phyloP scores from a whole-genome alignment of 2,329 filamentous ascomycete genomes.

The Rutstroemia sp. region DNA sequence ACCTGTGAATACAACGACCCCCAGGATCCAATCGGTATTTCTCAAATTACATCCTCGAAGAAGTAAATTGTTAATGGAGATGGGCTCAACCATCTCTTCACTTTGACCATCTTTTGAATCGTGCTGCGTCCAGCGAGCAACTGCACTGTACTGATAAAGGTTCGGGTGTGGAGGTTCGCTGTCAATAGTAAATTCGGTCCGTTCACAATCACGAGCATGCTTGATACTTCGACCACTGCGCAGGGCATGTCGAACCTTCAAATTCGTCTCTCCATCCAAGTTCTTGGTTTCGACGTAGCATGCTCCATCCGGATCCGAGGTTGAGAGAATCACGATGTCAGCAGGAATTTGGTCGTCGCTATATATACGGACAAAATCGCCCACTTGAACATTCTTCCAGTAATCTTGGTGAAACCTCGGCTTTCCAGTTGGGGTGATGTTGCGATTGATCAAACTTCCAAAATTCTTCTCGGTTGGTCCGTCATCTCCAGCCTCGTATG shows the following conservation, averaged over 20 bases:
- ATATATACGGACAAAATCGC: constrained; percentile 93
- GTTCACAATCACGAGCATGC: constrained; percentile 89
- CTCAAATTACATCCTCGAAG: constrained; percentile 88
- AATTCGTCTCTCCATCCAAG: constrained; percentile 92
- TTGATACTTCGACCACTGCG: constrained; percentile 76
- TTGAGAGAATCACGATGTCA: constrained; percentile 85
- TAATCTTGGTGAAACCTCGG: constrained; percentile 86
- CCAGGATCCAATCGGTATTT: constrained; percentile 94
- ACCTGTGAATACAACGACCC: constrained; percentile 88
- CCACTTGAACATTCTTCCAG: constrained; percentile 94
- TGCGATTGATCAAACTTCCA: constrained; percentile 68
- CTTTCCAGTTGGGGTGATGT: constrained; percentile 55
- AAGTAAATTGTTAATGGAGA: constrained; percentile 91
- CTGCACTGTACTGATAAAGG: constrained; percentile 89
- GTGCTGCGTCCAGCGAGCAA: constrained; percentile 76
- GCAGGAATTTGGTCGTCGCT: constrained; percentile 94
- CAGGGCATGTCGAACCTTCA: constrained; percentile 89
- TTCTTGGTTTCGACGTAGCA: constrained; percentile 99
- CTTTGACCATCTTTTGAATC: constrained; percentile 54
- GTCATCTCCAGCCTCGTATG: constrained; percentile 34
- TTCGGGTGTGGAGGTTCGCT: constrained; percentile 91
- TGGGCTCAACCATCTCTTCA: constrained; percentile 81
- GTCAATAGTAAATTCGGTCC: constrained; percentile 78
- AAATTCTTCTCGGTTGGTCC: constrained; percentile 39
- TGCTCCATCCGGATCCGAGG: constrained; percentile 86